phyloP scores from a whole-genome alignment of 805 yeast genomes.

The Debaryomyces tyrocola region DNA sequence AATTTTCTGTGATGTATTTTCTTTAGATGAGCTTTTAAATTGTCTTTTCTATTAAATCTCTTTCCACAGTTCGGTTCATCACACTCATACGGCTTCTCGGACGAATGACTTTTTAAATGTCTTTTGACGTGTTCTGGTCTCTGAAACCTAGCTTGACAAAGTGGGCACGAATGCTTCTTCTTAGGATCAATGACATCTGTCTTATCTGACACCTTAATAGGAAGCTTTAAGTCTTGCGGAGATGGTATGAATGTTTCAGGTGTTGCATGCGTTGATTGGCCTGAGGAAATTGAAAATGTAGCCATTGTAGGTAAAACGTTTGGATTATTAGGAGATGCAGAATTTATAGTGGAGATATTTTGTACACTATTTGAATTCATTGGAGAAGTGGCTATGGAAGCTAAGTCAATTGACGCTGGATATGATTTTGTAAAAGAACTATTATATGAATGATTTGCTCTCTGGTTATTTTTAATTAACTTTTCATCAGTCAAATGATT shows the following conservation, averaged over 20 bases:
- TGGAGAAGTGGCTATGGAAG: slow-evolving; percentile 47
- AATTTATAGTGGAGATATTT: neutral
- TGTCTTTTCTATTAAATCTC: slow-evolving; percentile 59
- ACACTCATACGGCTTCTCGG: slow-evolving; percentile 58
- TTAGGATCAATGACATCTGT: slow-evolving; percentile 44
- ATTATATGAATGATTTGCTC: neutral
- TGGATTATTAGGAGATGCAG: slow-evolving; percentile 1
- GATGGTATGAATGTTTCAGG: slow-evolving; percentile 13
- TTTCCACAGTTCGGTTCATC: slow-evolving; percentile 52
- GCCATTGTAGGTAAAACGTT: slow-evolving; percentile 31
- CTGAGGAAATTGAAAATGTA: slow-evolving; percentile 17
- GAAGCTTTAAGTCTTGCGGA: slow-evolving; percentile 16
- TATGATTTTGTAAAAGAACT: slow-evolving; percentile 37
- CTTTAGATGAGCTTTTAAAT: slow-evolving; percentile 59
- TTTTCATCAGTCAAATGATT: slow-evolving; percentile 6
- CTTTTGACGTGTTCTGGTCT: slow-evolving; percentile 73
- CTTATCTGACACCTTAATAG: slow-evolving; percentile 23
- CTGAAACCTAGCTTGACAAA: slow-evolving; percentile 62
- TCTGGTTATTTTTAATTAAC: slow-evolving; percentile 8
- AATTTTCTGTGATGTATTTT: slow-evolving; percentile 49
- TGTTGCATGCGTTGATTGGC: slow-evolving; percentile 10
- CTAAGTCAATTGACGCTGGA: slow-evolving; percentile 53
- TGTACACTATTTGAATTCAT: slow-evolving; percentile 5
- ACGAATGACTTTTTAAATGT: slow-evolving; percentile 57
- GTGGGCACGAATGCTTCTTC: slow-evolving; percentile 63